A percentile compares a stretch with the other conserved stretches of the same genome.
Evolutionary conservation across 129 eudicot species (phyloP).

Genomic region (Oenanthe sinensis): DNA sequence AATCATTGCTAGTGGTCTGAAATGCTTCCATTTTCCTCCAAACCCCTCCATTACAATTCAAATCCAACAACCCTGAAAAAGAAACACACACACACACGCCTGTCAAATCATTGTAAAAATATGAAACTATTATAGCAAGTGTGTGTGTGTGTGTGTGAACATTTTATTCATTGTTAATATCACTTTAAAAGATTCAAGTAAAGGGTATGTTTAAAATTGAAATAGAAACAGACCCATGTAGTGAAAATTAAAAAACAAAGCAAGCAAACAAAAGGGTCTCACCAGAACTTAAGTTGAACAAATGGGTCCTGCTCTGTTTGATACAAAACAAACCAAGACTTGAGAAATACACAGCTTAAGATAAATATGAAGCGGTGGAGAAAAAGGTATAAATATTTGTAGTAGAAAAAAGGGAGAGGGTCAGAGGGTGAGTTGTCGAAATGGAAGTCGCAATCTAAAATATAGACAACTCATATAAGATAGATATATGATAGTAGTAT

Average conservation of each 20-base stretch:
- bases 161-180: background rate
- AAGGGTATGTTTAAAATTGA: background rate
- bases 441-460: background rate
- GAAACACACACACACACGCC: background rate
- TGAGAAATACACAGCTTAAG: background rate
- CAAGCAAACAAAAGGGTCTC: slow-evolving; percentile 10
- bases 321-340: background rate
- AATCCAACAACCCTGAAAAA: background rate
- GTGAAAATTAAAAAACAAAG: background rate
- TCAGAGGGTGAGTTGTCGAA: background rate
- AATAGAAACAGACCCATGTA: background rate
- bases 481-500: background rate
- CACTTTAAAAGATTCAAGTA: background rate
- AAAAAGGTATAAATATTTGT: background rate
- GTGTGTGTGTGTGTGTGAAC: background rate
- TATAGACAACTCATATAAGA: background rate
- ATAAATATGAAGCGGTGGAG: background rate
- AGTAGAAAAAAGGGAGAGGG: background rate
- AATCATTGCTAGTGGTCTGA: slow-evolving; percentile 28
- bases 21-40: slow-evolving; percentile 34
- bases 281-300: background rate
- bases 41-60: slow-evolving; percentile 34
- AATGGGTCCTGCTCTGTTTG: background rate
- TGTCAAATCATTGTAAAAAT: background rate
- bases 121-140: background rate